A percentile compares a stretch with the other conserved stretches of the same genome.
phyloP scores from a whole-genome alignment of 177 flowering plant species.

The Vitis hybrid region DNA sequence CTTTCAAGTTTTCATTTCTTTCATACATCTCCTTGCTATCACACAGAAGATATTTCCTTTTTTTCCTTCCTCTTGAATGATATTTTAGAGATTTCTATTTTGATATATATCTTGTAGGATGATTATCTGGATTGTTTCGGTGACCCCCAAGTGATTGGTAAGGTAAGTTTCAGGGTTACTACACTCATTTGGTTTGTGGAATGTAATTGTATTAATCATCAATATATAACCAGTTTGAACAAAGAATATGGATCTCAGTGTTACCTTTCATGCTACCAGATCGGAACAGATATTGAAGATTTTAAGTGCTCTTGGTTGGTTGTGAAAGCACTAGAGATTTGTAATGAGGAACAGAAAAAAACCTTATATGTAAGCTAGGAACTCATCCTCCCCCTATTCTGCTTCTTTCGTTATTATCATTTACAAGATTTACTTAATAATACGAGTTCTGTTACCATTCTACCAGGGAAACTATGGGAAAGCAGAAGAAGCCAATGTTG shows the following conservation, averaged over 20 bases:
- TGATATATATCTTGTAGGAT: conserved; percentile 18
- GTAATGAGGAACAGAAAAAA: conserved; percentile 27
- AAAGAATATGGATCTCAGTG: not conserved
- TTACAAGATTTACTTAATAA: not conserved
- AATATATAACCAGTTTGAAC: not conserved
- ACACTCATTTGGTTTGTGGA: not conserved
- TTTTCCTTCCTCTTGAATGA: not conserved
- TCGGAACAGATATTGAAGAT: conserved; percentile 36
- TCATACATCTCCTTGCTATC: not conserved
- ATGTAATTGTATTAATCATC: not conserved
- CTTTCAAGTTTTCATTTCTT: not conserved
- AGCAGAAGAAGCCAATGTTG: conserved; percentile 54
- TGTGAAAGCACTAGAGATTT: conserved; percentile 30
- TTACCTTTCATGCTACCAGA: conserved; percentile 7
- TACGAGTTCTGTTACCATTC: not conserved
- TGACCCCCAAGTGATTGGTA: conserved; percentile 22
- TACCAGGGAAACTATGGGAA: conserved; percentile 90
- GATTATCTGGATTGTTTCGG: conserved; percentile 32
- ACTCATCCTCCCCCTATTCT: not conserved
- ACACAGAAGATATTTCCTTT: not conserved
- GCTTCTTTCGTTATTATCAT: not conserved
- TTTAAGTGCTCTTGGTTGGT: conserved; percentile 36
- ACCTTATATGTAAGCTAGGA: conserved; percentile 12
- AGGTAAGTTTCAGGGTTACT: conserved; percentile 16
- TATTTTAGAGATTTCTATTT: not conserved